phyloP scores from a whole-genome alignment of 495 filamentous ascomycete species.

The Geopyxis carbonaria region DNA sequence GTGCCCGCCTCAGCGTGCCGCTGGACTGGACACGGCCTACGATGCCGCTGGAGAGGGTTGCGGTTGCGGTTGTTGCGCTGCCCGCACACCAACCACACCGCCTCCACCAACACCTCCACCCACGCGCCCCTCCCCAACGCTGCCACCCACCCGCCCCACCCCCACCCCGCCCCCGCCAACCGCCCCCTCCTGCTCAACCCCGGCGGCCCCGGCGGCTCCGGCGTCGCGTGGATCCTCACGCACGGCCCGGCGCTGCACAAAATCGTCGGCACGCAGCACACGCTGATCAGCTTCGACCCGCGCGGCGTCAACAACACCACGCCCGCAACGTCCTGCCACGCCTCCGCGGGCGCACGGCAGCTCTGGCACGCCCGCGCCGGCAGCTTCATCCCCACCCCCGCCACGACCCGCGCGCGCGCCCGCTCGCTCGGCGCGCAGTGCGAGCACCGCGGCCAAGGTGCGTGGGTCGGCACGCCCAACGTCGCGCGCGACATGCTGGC shows the following conservation, averaged over 20 bases:
- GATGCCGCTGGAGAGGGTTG: no score
- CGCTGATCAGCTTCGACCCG: constrained; percentile 40
- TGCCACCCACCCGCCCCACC: no score
- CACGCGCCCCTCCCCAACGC: constrained; percentile 24
- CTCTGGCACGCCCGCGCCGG: constrained; percentile 6
- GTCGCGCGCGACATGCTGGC: constrained; percentile 21
- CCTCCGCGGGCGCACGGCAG: constrained; percentile 13
- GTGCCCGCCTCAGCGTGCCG: constrained; percentile 32
- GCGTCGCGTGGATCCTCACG: constrained; percentile 28
- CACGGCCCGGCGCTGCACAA: constrained; percentile 29
- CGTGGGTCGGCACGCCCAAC: constrained; percentile 16
- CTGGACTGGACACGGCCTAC: constrained; percentile 34
- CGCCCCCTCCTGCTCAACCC: constrained; percentile 38
- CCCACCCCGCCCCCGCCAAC: no score
- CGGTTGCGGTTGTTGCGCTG: no score
- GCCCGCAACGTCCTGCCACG: constrained; percentile 35
- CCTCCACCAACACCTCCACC: constrained; percentile 32
- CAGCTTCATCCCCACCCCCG: no score
- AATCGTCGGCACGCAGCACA: constrained; percentile 33
- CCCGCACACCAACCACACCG: constrained; percentile 27
- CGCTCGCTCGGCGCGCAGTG: constrained; percentile 6
- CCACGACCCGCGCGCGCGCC: no score
- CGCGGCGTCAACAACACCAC: constrained; percentile 37
- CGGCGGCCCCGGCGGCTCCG: constrained; percentile 36
- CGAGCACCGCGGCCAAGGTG: no score